These are phyloP conservation scores for Cytospora schulzeri DNA, from an alignment of 2,329 filamentous ascomycete genomes.

Conservation along the genomic window DNA sequence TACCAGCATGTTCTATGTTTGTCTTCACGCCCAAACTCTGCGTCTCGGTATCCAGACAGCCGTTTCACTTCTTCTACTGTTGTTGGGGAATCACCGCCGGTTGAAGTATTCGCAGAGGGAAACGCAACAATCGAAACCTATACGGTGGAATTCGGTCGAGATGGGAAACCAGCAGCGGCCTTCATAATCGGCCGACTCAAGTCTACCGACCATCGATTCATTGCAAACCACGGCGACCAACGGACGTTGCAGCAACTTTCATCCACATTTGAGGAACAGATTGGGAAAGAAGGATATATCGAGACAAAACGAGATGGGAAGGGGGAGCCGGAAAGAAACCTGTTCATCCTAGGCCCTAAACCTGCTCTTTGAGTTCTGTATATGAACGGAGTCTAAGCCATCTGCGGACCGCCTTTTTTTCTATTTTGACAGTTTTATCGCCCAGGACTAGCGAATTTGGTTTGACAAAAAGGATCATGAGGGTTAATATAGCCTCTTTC, in stretches of 20 bases:
- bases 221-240: constrained; percentile 25
- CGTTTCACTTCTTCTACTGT: neutral
- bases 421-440: too few species aligned
- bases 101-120: constrained; percentile 18
- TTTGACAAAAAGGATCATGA: too few species aligned
- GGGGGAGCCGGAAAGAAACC: constrained; percentile 13
- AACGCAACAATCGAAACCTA: constrained; percentile 32
- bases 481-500: too few species aligned
- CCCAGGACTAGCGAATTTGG: too few species aligned
- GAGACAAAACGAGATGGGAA: neutral
- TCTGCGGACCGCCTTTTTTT: neutral
- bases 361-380: constrained; percentile 8
- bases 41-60: constrained; percentile 19
- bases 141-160: constrained; percentile 34
- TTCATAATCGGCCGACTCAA: constrained; percentile 24
- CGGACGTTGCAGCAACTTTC: constrained; percentile 22
- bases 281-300: constrained; percentile 21
- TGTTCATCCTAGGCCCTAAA: constrained; percentile 16
- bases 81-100: neutral
- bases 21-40: constrained; percentile 44
- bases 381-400: neutral
- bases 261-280: constrained; percentile 20
- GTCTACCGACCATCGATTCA: constrained; percentile 7
- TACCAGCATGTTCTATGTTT: constrained; percentile 66
- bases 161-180: constrained; percentile 22